Conservation (phyloP, 2,329 filamentous ascomycete genomes). For the Tympanopsis confertula region DNA sequence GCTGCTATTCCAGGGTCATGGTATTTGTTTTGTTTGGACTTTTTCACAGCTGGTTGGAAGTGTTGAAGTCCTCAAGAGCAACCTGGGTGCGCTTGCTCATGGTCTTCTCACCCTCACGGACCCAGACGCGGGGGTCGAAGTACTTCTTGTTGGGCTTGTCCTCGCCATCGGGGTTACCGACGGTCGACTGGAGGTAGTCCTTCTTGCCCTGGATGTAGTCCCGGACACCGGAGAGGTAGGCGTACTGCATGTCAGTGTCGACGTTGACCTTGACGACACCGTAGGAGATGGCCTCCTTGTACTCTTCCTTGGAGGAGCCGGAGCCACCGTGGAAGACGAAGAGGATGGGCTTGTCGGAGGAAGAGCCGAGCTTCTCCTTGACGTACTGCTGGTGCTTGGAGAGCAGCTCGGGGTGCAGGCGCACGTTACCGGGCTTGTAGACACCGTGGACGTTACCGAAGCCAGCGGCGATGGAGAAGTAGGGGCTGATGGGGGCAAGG, state of each 20-base stretch:
- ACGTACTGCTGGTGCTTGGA: constrained; percentile 92
- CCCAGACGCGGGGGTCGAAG: constrained; percentile 84
- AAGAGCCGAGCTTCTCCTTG: constrained; percentile 62
- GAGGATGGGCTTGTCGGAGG: constrained; percentile 86
- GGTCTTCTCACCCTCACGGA: constrained; percentile 92
- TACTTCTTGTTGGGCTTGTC: constrained; percentile 99
- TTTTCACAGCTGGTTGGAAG: constrained; percentile 66
- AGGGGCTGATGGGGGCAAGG: constrained; percentile 74
- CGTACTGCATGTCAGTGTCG: constrained; percentile 94
- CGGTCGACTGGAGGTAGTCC: constrained; percentile 76
- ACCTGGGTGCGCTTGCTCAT: constrained; percentile 73
- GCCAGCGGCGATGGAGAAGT: constrained; percentile 95
- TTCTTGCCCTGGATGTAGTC: constrained; percentile 93
- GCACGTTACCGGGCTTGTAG: constrained; percentile 96
- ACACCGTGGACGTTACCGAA: constrained; percentile 99
- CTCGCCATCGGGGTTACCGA: constrained; percentile 89
- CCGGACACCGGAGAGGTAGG: constrained; percentile 83
- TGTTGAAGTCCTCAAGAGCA: constrained; percentile 87
- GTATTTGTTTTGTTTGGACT: no score
- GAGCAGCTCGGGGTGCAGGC: constrained; percentile 89
- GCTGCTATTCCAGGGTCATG: no score
- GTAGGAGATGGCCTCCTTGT: constrained; percentile 73
- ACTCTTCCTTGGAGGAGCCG: constrained; percentile 83
- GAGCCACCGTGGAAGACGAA: constrained; percentile 99
- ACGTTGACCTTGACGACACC: constrained; percentile 99